phyloP scores from a whole-genome alignment of 768 basidiomycete genomes.

The Pleurotus ostreatus region DNA sequence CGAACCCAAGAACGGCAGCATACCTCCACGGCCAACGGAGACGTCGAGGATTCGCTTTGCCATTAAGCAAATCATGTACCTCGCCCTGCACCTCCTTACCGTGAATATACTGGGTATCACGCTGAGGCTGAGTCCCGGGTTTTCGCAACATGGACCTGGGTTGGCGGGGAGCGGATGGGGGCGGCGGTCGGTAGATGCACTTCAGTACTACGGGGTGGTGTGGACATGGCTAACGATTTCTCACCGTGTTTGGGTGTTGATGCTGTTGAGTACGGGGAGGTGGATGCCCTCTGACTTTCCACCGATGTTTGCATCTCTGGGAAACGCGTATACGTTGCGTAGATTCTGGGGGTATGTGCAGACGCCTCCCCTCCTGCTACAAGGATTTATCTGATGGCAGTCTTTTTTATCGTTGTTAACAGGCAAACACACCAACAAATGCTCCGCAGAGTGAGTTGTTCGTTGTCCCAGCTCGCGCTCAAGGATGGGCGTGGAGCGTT shows the following conservation, averaged over 20 bases:
- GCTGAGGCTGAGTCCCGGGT: background rate
- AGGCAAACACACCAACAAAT: conserved; percentile 28
- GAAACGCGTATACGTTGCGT: conserved; percentile 24
- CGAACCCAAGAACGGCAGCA: conserved; percentile 17
- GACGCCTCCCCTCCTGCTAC: background rate
- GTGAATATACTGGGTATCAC: background rate
- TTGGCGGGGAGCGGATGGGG: background rate
- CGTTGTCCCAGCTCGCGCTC: too few species aligned
- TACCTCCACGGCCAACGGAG: conserved; percentile 12
- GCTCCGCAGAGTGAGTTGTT: conserved; percentile 19
- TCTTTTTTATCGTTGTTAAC: background rate
- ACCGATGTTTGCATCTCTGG: conserved; percentile 19
- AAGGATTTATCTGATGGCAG: background rate
- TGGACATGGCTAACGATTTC: background rate
- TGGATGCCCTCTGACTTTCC: conserved; percentile 22
- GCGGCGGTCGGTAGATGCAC: background rate
- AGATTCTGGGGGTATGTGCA: conserved; percentile 27
- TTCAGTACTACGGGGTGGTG: background rate
- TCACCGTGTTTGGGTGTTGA: background rate
- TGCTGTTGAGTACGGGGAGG: background rate
- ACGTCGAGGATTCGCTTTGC: background rate
- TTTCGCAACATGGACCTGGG: background rate
- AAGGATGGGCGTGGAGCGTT: too few species aligned
- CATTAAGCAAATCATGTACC: background rate
- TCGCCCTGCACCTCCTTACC: background rate